A percentile compares a stretch with the other conserved stretches of the same genome.
phyloP scores from a whole-genome alignment of 164 flowering plant species.

The Aristolochia californica region DNA sequence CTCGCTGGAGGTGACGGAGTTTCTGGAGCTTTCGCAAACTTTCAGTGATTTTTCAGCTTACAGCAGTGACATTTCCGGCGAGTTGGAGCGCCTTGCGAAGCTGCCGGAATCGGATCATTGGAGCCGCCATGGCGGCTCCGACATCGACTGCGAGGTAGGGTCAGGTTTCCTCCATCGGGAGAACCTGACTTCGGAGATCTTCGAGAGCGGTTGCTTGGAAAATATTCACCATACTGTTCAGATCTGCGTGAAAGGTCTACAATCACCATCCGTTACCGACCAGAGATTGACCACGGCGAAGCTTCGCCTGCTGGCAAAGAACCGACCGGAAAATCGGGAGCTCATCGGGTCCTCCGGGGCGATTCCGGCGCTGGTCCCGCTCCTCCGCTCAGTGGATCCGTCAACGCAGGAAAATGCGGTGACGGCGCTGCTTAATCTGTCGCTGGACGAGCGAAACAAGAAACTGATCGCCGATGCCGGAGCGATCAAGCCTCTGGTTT shows the following conservation, averaged over 20 bases:
- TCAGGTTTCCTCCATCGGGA: conserved; percentile 8
- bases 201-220: conserved; percentile 64
- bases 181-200: conserved; percentile 26
- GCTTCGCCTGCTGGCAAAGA: conserved; percentile 75
- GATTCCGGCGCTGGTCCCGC: conserved; percentile 58
- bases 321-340: conserved; percentile 72
- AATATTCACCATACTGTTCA: conserved; percentile 76
- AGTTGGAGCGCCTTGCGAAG: conserved; percentile 65
- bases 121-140: neutral
- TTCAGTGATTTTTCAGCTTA: conserved; percentile 75
- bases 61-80: conserved; percentile 92
- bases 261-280: conserved; percentile 42
- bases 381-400: conserved; percentile 64
- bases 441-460: conserved; percentile 61
- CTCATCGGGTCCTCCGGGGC: conserved; percentile 88
- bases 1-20: conserved; percentile 18
- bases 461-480: conserved; percentile 39
- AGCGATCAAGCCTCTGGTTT: conserved; percentile 66
- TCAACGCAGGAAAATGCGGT: conserved; percentile 88
- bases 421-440: conserved; percentile 80
- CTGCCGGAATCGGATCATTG: conserved; percentile 30
- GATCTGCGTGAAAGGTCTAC: conserved; percentile 52
- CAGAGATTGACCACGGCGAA: conserved; percentile 80
- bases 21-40: conserved; percentile 64
- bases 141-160: conserved; percentile 10